Evolutionary conservation across 2,329 filamentous ascomycete species (phyloP).

Genomic region (Pseudogymnoascus sp.): DNA sequence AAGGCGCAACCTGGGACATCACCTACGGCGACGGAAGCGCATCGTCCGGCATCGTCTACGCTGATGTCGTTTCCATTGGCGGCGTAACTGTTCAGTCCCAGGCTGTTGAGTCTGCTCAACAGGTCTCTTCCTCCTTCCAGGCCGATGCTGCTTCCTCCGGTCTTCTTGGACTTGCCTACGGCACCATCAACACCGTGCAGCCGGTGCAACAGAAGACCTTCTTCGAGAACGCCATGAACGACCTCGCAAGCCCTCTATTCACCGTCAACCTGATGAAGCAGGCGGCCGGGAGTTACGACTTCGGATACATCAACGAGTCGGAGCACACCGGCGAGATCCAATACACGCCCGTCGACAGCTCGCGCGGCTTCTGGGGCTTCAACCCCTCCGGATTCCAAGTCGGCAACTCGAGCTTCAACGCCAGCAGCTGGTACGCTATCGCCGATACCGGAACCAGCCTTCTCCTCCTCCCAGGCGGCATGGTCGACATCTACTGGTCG

Average conservation of each 20-base stretch:
- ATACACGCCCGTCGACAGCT: constrained; percentile 39
- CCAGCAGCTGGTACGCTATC: constrained; percentile 24
- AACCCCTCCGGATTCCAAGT: constrained; percentile 40
- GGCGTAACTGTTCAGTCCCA: constrained; percentile 13
- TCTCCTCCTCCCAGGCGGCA: constrained; percentile 24
- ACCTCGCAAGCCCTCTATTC: constrained; percentile 36
- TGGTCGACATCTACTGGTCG: constrained; percentile 28
- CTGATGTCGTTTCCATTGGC: constrained; percentile 18
- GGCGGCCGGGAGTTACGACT: constrained; percentile 39
- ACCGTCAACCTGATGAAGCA: constrained; percentile 41
- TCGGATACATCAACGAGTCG: constrained; percentile 42
- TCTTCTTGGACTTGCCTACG: constrained; percentile 48
- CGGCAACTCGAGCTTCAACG: constrained; percentile 37
- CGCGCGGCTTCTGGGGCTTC: constrained; percentile 45
- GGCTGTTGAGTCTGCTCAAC: constrained; percentile 18
- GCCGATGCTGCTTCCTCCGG: constrained; percentile 36
- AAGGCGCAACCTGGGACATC: constrained; percentile 19
- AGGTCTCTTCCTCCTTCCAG: constrained; percentile 19
- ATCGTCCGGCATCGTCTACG: constrained; percentile 18
- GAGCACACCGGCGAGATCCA: constrained; percentile 44
- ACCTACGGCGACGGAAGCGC: constrained; percentile 26
- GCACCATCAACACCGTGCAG: constrained; percentile 13
- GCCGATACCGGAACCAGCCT: constrained; percentile 32
- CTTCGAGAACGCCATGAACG: constrained; percentile 14
- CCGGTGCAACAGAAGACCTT: constrained; percentile 15